Base-by-base conservation (phyloP, 345 rosid species). In the Populus euphratica region DNA sequence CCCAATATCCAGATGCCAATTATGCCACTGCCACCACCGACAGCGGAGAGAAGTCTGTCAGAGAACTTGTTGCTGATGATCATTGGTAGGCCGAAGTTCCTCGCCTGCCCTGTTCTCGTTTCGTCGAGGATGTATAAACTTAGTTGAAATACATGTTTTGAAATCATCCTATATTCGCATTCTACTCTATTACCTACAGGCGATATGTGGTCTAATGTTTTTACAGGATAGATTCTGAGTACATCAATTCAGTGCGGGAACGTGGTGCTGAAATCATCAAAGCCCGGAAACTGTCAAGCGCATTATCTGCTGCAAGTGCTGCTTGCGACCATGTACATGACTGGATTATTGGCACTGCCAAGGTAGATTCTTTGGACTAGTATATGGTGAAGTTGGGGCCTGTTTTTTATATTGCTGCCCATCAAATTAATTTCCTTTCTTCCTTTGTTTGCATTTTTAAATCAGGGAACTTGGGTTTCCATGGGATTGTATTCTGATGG, bases 401-500 rank as follows among this genome's bases (percentile, higher is more conserved):
- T 39, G 10, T 39, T 39, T 39, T 8, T 39, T 39, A 39, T 8
- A 39, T 39, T 7, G 10, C 43, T 39, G 8, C 8, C 41, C 9
- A 7, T 7, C 41, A 4, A 16, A 52, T 52, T 52, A 52, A 13
- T 8, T 8, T 64, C 43, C 27, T 12, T 0, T 56, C 35, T 20
- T 56, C 8, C 8, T 29, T 59, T 9, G 25, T 47, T 25, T 59
- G 21, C 50, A 25, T 75, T 29, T 67, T 50, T 5, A 14, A n/a
- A 27, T 36, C 52, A 91, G 93, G 97, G 98, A 66, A 87, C 84
- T 23, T 94, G 92, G 94, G 92, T 89, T 31, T 94, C 98, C 29
- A 92, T 91, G 98, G 98, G 97, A 68, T 97, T 94, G 54, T 89
- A 77, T 52, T 94, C 94, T 21, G 97, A 94, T 81, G 98, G 97